phyloP scores from a whole-genome alignment of 805 yeast species.

The Wickerhamiella lipophila region DNA sequence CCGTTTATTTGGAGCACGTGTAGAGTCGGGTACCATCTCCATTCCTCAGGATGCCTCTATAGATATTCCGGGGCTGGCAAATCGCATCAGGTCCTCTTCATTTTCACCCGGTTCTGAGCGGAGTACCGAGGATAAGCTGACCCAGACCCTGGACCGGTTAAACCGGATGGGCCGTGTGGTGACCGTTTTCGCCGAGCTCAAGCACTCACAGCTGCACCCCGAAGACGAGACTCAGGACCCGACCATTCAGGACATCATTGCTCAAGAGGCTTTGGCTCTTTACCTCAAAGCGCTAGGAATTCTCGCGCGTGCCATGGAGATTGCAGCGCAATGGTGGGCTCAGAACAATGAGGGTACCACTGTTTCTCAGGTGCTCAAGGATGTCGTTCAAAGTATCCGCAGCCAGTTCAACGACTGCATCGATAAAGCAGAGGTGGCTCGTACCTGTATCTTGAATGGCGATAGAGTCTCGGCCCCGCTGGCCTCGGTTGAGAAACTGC shows the following conservation, averaged over 20 bases:
- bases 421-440: conserved; percentile 74
- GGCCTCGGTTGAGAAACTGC: conserved; percentile 61
- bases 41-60: conserved; percentile 6
- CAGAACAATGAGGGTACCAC: conserved; percentile 9
- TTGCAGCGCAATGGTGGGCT: conserved; percentile 88
- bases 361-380: conserved; percentile 22
- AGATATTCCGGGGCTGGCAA: conserved; percentile 1
- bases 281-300: conserved; percentile 75
- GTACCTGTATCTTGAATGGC: conserved; percentile 32
- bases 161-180: conserved; percentile 89
- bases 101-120: neutral
- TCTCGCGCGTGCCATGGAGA: conserved; percentile 72
- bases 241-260: conserved; percentile 33
- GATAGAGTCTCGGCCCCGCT: conserved; percentile 12
- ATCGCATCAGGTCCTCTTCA: conserved; percentile 1
- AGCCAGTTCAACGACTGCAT: conserved; percentile 78
- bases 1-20: conserved; percentile 55
- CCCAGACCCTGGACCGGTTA: conserved; percentile 46
- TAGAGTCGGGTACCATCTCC: conserved; percentile 14
- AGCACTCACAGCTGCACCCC: conserved; percentile 65
- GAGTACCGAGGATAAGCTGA: conserved; percentile 17
- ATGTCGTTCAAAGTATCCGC: conserved; percentile 80
- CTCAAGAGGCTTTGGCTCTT: conserved; percentile 77
- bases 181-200: conserved; percentile 78
- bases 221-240: conserved; percentile 30